phyloP scores from a whole-genome alignment of 441 rosid species.

The Aleurites moluccanus region DNA sequence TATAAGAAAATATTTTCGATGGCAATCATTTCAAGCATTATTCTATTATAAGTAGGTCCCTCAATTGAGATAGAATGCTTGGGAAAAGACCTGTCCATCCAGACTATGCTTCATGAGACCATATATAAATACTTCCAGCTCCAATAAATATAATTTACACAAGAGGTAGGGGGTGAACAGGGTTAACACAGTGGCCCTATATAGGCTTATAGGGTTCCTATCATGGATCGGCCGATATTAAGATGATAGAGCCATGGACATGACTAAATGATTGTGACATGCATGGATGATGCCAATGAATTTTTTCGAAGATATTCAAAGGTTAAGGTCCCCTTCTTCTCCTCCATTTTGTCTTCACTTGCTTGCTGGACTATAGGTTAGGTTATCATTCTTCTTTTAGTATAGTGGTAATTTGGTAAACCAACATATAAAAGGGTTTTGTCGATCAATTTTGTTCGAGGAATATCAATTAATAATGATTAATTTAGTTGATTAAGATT shows the following conservation, averaged over 20 bases:
- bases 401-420: constrained; percentile 35
- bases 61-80: constrained; percentile 11
- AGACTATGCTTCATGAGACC: neutral
- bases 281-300: constrained; percentile 22
- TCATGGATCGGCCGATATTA: constrained; percentile 19
- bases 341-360: constrained; percentile 14
- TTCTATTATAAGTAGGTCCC: constrained; percentile 8
- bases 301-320: constrained; percentile 7
- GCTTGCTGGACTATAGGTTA: constrained; percentile 4
- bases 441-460: too few species aligned
- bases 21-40: constrained; percentile 17
- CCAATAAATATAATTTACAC: too few species aligned
- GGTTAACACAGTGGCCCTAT: constrained; percentile 18
- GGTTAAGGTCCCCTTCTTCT: constrained; percentile 18
- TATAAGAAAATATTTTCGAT: neutral
- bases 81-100: neutral
- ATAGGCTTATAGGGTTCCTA: constrained; percentile 34
- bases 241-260: constrained; percentile 37
- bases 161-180: neutral
- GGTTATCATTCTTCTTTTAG: constrained; percentile 38
- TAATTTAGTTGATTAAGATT: too few species aligned
- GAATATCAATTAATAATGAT: too few species aligned
- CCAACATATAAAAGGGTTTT: constrained; percentile 3
- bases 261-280: constrained; percentile 57
- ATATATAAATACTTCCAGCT: too few species aligned